Evolutionary conservation across 345 rosid species (phyloP).

Genomic region (Eutrema heterophyllum): DNA sequence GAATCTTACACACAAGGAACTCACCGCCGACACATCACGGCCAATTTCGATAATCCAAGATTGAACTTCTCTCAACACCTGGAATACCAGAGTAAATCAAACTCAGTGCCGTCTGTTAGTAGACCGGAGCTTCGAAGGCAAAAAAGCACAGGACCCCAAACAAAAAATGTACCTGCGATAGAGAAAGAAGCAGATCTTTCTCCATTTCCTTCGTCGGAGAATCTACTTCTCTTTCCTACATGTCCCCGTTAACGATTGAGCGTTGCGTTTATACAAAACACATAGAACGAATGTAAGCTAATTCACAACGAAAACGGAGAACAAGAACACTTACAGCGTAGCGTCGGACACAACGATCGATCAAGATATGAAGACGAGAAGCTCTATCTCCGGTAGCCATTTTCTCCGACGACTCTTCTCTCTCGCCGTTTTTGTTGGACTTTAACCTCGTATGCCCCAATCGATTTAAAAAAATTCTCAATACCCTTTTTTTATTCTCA

Average conservation of each 20-base stretch:
- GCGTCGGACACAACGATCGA: constrained; percentile 36
- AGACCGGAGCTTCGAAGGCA: neutral
- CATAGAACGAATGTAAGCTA: neutral
- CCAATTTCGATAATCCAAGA: constrained; percentile 33
- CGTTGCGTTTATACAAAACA: neutral
- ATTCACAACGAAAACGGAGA: neutral
- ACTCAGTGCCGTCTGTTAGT: neutral
- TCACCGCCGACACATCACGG: constrained; percentile 24
- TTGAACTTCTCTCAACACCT: constrained; percentile 51
- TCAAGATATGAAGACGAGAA: constrained; percentile 41
- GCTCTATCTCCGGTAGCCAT: constrained; percentile 31
- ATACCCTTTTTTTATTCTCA: too few relatives aligned
- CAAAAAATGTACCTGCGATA: constrained; percentile 45
- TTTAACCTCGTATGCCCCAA: too few relatives aligned
- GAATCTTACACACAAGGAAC: neutral
- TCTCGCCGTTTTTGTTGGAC: constrained; percentile 4
- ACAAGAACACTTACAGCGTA: constrained; percentile 31
- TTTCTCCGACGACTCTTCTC: constrained; percentile 8
- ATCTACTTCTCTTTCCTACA: constrained; percentile 31
- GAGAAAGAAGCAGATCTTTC: constrained; percentile 46
- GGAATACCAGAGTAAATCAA: neutral
- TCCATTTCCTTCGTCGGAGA: constrained; percentile 35
- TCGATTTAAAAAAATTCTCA: too few relatives aligned
- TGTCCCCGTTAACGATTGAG: neutral
- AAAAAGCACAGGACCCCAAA: neutral